Evolutionary conservation across 495 filamentous ascomycete species (phyloP).

Genomic region (Trichoderma gamsii): DNA sequence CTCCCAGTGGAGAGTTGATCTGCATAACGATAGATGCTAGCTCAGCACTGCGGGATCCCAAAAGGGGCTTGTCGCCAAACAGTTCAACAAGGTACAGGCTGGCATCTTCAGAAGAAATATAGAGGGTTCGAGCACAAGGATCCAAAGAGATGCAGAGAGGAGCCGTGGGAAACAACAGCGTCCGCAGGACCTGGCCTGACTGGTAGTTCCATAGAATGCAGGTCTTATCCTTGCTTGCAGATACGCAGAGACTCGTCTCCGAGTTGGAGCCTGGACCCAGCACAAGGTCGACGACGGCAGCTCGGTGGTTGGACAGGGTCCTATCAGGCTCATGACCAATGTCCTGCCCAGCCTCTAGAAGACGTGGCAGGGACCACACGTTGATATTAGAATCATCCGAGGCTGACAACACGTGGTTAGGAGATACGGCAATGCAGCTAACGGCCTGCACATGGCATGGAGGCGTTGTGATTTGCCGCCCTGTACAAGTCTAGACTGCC

Average conservation of each 20-base stretch:
- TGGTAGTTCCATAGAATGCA: constrained; percentile 87
- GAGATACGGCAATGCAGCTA: constrained; percentile 65
- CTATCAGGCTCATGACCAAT: constrained; percentile 50
- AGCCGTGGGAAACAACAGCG: constrained; percentile 65
- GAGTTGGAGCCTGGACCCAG: constrained; percentile 58
- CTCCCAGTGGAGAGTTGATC: constrained; percentile 55
- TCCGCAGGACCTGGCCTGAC: constrained; percentile 66
- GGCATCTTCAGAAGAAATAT: constrained; percentile 76
- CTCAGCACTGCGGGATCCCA: constrained; percentile 53
- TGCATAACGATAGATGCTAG: constrained; percentile 45
- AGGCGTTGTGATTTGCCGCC: constrained; percentile 80
- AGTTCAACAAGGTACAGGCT: constrained; percentile 77
- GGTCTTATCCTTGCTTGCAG: constrained; percentile 71
- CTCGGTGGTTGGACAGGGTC: constrained; percentile 72
- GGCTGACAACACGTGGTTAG: constrained; percentile 76
- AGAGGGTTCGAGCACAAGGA: constrained; percentile 75
- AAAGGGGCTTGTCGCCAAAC: constrained; percentile 51
- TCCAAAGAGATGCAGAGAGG: constrained; percentile 73
- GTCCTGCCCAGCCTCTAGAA: constrained; percentile 56
- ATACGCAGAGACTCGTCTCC: constrained; percentile 67
- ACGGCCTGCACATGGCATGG: constrained; percentile 82
- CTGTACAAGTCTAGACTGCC: constrained; percentile 62
- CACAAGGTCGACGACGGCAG: constrained; percentile 64
- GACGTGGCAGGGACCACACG: constrained; percentile 73
- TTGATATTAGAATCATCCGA: constrained; percentile 84